These are phyloP conservation scores for Beauveria sp. DNA, from an alignment of 2,329 filamentous ascomycete species.

Conservation along the genomic window DNA sequence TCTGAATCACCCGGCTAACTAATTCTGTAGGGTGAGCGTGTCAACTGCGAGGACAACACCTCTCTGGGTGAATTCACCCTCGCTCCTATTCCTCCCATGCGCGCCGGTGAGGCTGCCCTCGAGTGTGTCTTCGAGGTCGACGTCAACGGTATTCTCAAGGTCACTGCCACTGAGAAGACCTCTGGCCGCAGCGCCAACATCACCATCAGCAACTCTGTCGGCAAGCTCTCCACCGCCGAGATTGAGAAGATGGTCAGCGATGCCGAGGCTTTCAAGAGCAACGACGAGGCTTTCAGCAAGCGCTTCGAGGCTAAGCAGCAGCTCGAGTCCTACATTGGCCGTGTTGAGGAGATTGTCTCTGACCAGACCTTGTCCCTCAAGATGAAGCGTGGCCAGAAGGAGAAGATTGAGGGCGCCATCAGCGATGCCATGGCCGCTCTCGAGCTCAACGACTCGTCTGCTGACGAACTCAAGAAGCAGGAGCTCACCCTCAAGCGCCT, in stretches of 20 bases:
- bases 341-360: slow-evolving; percentile 97
- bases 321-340: slow-evolving; percentile 97
- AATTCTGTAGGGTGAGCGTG: slow-evolving; percentile 81
- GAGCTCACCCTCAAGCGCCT: slow-evolving; percentile 95
- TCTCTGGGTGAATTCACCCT: slow-evolving; percentile 96
- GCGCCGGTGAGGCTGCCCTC: slow-evolving; percentile 89
- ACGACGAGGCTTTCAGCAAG: slow-evolving; percentile 98
- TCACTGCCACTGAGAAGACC: slow-evolving; percentile 97
- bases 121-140: slow-evolving; percentile 99
- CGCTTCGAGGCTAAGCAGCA: slow-evolving; percentile 98
- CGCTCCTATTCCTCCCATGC: slow-evolving; percentile 79
- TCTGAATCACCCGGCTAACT: neutral
- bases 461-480: slow-evolving; percentile 99
- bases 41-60: slow-evolving; percentile 98
- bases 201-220: slow-evolving; percentile 98
- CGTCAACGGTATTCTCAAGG: slow-evolving; percentile 99
- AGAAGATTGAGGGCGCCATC: slow-evolving; percentile 97
- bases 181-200: slow-evolving; percentile 98
- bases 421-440: slow-evolving; percentile 97
- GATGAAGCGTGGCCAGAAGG: slow-evolving; percentile 98
- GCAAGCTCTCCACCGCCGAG: slow-evolving; percentile 88
- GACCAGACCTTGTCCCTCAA: slow-evolving; percentile 94
- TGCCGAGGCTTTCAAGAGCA: slow-evolving; percentile 97
- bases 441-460: slow-evolving; percentile 83
- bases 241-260: slow-evolving; percentile 98